Percentiles rank a stretch among this genome's conserved stretches.
phyloP scores from a whole-genome alignment of 257 asterid genomes.

The Nicotiana undulata region DNA sequence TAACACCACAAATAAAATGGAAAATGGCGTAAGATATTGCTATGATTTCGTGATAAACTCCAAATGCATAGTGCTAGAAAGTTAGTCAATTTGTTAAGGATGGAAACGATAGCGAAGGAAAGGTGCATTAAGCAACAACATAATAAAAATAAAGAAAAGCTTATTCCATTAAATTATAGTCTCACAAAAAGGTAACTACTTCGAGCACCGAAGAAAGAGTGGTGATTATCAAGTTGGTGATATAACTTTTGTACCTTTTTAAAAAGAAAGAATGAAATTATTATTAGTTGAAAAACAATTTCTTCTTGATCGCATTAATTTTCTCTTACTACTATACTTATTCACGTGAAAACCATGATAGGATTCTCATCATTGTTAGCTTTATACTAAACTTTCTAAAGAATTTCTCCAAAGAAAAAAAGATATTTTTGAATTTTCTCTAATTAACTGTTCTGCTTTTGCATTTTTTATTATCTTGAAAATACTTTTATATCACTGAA shows the following conservation, averaged over 20 bases:
- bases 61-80: background rate
- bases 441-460: background rate
- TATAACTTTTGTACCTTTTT: background rate
- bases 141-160: background rate
- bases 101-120: background rate
- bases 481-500: background rate
- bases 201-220: background rate
- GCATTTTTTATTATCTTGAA: background rate
- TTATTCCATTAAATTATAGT: background rate
- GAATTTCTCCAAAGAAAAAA: no score
- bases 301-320: background rate
- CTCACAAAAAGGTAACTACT: background rate
- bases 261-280: background rate
- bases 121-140: background rate
- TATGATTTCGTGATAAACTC: background rate
- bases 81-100: background rate
- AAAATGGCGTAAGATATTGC: background rate
- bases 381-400: background rate
- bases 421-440: background rate
- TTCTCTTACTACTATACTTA: background rate
- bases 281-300: background rate
- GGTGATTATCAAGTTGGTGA: background rate
- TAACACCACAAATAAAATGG: background rate
- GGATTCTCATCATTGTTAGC: background rate
- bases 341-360: background rate